Base-by-base conservation (phyloP, 305 asterid species). In the Fraxinus greggii region DNA sequence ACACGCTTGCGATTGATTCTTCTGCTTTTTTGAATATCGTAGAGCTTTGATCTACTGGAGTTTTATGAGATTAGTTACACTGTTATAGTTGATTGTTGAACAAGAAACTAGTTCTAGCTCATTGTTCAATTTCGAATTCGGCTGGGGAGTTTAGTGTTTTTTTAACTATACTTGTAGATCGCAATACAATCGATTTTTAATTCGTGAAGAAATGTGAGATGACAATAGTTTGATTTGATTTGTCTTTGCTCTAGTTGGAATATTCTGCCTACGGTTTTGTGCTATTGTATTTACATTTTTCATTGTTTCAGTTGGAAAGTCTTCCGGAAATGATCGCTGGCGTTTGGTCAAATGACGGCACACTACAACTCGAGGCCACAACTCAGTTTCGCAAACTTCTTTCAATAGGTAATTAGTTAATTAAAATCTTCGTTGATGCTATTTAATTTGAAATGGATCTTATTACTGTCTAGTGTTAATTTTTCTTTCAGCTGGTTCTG, bases 341-440 rank as follows among this genome's bases (percentile, higher is more conserved):
- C n/a, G 85, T 90, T 75, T 88, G 88, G 90, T 88, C 93, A 6
- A 76, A 79, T 75, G 93, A 90, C 85, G 88, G 84, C 33, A 75
- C 81, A 1, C 86, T 83, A 83, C 90, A 90, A 74, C 90, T 90
- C n/a, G 93, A 90, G 84, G 88, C 89, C 48, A 88, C 93, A 40
- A 90, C 93, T 67, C 91, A 85, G 88, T 88, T 87, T 84, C 91
- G 93, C 17, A 90, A 88, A 87, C 88, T 90, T 79, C 93, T 88
- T 59, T 90, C 93, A 33, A 90, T 88, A 79, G 93, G 93, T 86
- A 79, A 45, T 24, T n/a, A 0, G 7, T 38, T 76, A 19, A 61
- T 65, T 33, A 12, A 42, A 12, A 7, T 81, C 29, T 26, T 21
- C 17, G 69, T 28, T 26, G 2, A 12, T 8, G 6, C 56, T 10